Evolutionary conservation across 352 stramenopile genomes (phyloP).

Genomic region (Phytophthora fragariae): DNA sequence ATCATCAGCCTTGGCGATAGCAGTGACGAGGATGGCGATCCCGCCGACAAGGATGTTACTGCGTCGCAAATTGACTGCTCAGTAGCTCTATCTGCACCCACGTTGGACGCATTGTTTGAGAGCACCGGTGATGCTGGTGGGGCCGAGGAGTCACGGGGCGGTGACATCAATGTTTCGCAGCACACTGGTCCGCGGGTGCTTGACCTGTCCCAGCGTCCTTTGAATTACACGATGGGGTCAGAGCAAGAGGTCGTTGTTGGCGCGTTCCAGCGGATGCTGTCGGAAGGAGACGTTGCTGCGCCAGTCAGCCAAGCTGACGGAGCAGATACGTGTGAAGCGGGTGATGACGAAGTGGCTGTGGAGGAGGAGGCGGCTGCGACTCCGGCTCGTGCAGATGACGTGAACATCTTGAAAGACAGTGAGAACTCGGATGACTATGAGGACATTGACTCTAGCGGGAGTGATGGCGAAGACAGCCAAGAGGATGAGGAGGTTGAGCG

Average conservation of each 20-base stretch:
- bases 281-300: not conserved
- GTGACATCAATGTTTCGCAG: not conserved
- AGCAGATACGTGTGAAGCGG: not conserved
- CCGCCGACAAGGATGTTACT: not conserved
- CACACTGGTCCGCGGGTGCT: not conserved
- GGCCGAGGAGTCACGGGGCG: not conserved
- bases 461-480: not conserved
- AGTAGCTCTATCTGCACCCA: not conserved
- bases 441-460: not conserved
- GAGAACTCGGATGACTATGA: slow-evolving; percentile 4
- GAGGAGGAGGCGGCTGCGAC: not conserved
- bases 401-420: slow-evolving; percentile 5
- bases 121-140: not conserved
- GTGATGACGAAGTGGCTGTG: not conserved
- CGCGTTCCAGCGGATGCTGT: not conserved
- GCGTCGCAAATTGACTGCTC: not conserved
- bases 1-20: not conserved
- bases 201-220: not conserved
- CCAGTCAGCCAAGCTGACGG: not conserved
- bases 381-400: not conserved
- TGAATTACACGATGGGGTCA: not conserved
- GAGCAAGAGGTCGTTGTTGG: not conserved
- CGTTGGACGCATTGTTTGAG: not conserved
- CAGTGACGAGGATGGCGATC: not conserved
- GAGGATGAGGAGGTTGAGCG: not conserved